Evolutionary conservation across 768 basidiomycete genomes (phyloP), one percentile per base, ranked within the genome.

Genomic region (Royoungia palumana): DNA sequence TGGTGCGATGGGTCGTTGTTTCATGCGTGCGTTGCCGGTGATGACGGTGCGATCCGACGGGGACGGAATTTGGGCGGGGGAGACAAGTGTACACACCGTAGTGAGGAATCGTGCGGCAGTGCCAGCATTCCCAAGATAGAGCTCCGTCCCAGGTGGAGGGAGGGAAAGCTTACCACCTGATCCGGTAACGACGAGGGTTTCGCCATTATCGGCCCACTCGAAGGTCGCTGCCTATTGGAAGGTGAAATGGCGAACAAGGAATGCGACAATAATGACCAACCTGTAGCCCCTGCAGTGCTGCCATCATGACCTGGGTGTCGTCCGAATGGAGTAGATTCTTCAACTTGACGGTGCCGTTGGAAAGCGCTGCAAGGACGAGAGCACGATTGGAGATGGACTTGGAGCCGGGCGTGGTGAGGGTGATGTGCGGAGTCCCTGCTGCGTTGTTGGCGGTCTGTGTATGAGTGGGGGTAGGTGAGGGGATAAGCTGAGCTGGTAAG

Each of bases 261-360:
- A 25, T 13, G 28, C 14, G 44, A 37, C 16, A 13, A 38, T 25
- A 30, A 32, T 16, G 32, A 16, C 32, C 32, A 47, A 89, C 92
- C 75, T 94, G 86, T 54, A 99, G 80, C 45, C 93, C 90, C 36
- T 81, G 73, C 25, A 98, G 76, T 28, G 94, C 95, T 4, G 85
- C 76, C 94, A 98, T 98, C 96, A 99, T 99, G 46, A 99, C 95
- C 58, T 94, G 93, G 0, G 96, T 99, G 64, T 99, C 95, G 60
- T 98, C 95, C 4, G 94, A 96, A 64, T 98, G 95, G 30, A 99
- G 75, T 6, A 99, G 71, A 59, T 99, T 99, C 68, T 75, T 85
- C 47, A 99, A 71, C 53, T 86, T 77, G 69, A 94, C 96, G 0
- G 86, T 90, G 2, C 95, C 96, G 39, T 79, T 81, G 0, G 83